Evolutionary conservation across 257 asterid genomes (phyloP), one percentile per base, ranked within the genome.

Genomic region (Solanum acaule): DNA sequence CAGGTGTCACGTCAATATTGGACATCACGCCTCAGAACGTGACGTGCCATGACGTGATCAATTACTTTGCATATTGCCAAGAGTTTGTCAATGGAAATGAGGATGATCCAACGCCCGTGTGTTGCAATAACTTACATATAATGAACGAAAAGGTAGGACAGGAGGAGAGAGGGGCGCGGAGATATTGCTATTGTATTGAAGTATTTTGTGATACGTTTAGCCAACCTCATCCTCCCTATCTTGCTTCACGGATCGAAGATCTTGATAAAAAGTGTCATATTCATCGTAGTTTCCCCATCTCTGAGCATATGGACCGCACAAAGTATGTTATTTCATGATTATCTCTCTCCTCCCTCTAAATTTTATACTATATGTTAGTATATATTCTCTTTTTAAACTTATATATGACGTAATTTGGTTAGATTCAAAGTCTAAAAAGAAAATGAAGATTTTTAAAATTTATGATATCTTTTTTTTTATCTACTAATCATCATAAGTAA

Each of bases 221-320:
- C 1, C 63, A 27, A 2, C 65, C 85, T 25, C 85, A 20, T 27
- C 73, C 83, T 29, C 61, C 78, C 1, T 70, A 56, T 14, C 23
- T 52, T 13, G 56, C 71, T 20, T 70, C 67, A 0, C 76, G 91
- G 4, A 89, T 89, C 16, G 37, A 56, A 25, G 70, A 68, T 40
- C 40, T 89, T 11, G 72, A 89, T 42, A 14, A 5, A 29, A 31
- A 9, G 12, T 89, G 89, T 16, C 4, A 86, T 11, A 52, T 89
- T 78, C 87, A 89, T 38, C 89, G 76, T 18, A 86, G 84, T 67
- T 86, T 89, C 6, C 87, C 87, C 29, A 89, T 89, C 34, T 89
- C 91, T 10, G 87, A 89, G 65, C 84, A 52, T 20, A 86, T 86
- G 89, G 85, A 89, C 7, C 81, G 91, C 44, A 65, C 76, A 8